Conservation (phyloP, 495 filamentous ascomycete species). For the Podospora australis region DNA sequence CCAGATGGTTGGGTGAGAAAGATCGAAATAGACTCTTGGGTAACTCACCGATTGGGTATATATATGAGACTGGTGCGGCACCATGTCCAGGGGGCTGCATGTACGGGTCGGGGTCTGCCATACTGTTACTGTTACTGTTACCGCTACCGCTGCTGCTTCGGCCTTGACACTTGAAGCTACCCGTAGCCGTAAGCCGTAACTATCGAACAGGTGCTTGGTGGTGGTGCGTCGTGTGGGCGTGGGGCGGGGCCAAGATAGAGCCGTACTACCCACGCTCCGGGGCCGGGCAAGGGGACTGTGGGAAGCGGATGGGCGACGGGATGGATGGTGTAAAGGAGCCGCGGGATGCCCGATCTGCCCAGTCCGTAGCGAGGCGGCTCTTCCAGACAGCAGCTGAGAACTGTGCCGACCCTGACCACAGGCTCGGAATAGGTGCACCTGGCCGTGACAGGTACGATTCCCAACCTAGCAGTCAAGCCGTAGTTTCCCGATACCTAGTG, state of each 20-base stretch:
- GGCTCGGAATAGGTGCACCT: too few relatives aligned
- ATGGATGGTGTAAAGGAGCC: neutral
- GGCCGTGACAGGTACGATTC: too few relatives aligned
- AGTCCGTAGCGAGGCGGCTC: too few relatives aligned
- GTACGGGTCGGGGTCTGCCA: constrained; percentile 21
- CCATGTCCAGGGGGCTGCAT: constrained; percentile 42
- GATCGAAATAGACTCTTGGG: constrained; percentile 10
- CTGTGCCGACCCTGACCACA: too few relatives aligned
- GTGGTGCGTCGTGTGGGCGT: neutral
- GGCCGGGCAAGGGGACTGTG: neutral
- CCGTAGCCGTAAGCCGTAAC: too few relatives aligned
- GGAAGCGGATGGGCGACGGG: neutral
- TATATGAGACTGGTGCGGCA: constrained; percentile 34
- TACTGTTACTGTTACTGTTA: constrained; percentile 9
- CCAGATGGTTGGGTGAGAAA: constrained; percentile 39
- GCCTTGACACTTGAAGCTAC: neutral
- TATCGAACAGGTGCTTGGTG: too few relatives aligned
- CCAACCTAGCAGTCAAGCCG: too few relatives aligned
- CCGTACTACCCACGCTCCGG: constrained; percentile 4
- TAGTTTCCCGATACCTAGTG: too few relatives aligned
- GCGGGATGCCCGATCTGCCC: neutral
- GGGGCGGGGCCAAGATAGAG: neutral
- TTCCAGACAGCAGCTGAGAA: too few relatives aligned
- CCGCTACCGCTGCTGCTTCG: neutral
- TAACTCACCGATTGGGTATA: constrained; percentile 47